Conservation (phyloP, 2,329 filamentous ascomycete genomes). For the Epichloe elymi region DNA sequence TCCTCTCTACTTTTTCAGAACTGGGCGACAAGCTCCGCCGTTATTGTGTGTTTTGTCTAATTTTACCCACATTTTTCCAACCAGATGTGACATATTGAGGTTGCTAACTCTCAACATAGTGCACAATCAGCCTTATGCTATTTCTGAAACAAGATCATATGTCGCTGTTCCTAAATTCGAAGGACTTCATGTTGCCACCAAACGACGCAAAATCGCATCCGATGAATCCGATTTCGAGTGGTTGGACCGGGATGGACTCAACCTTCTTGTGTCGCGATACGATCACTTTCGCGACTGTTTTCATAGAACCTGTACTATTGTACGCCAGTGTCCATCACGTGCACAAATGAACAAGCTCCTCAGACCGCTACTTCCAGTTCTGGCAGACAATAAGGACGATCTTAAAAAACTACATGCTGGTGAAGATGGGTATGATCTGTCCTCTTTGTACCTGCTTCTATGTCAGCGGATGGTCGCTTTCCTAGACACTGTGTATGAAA, state of each 20-base stretch:
- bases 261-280: constrained; percentile 12
- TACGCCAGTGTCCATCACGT: constrained; percentile 9
- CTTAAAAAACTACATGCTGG: constrained; percentile 7
- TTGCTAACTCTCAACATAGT: constrained; percentile 1
- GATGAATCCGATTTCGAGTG: constrained; percentile 11
- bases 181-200: constrained; percentile 13
- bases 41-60: constrained; percentile 10
- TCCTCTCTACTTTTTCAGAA: constrained; percentile 14
- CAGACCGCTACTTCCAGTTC: constrained; percentile 9
- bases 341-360: constrained; percentile 14
- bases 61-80: neutral
- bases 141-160: constrained; percentile 14
- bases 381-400: constrained; percentile 12
- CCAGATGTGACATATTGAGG: neutral
- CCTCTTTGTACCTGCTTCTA: constrained; percentile 11
- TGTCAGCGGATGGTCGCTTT: constrained; percentile 10
- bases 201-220: constrained; percentile 15
- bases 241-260: constrained; percentile 14
- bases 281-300: constrained; percentile 12
- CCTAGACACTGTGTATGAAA: constrained; percentile 16
- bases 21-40: constrained; percentile 14
- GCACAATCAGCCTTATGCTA: constrained; percentile 11
- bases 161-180: constrained; percentile 1
- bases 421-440: constrained; percentile 10
- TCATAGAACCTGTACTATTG: constrained; percentile 10